Conservation (phyloP, 805 yeast species). For the Ogataea sp. region DNA sequence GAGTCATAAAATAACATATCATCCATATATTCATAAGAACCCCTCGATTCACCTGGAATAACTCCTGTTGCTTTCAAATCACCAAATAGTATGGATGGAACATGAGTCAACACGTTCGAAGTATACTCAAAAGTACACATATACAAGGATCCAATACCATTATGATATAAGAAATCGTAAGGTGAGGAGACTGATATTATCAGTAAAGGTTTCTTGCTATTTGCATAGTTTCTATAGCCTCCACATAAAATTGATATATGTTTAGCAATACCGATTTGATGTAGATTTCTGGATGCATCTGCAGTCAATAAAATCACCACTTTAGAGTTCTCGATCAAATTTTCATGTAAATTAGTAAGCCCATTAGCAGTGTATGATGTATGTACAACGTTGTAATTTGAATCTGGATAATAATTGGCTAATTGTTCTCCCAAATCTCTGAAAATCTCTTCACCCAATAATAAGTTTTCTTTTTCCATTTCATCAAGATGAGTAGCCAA, state of each 20-base stretch:
- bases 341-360: conserved; percentile 46
- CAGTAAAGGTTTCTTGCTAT: conserved; percentile 38
- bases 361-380: conserved; percentile 53
- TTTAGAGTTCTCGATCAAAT: conserved; percentile 41
- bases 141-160: conserved; percentile 46
- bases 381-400: conserved; percentile 41
- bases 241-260: conserved; percentile 49
- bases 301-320: conserved; percentile 47
- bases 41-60: conserved; percentile 42
- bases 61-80: conserved; percentile 41
- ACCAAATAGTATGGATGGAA: conserved; percentile 49
- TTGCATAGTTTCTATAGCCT: conserved; percentile 24
- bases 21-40: conserved; percentile 1
- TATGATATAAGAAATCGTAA: conserved; percentile 50
- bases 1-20: conserved; percentile 2
- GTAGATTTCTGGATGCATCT: conserved; percentile 52
- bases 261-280: conserved; percentile 53
- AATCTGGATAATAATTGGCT: conserved; percentile 23
- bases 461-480: conserved; percentile 6
- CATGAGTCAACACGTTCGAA: conserved; percentile 36
- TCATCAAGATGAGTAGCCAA: background rate
- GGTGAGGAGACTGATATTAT: conserved; percentile 58
- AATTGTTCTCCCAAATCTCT: conserved; percentile 41
- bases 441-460: conserved; percentile 42
- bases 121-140: conserved; percentile 58